Percentiles rank a stretch among this genome's conserved stretches.
phyloP scores from a whole-genome alignment of 1,284 basidiomycete species.

The Rhodotorula sp. region DNA sequence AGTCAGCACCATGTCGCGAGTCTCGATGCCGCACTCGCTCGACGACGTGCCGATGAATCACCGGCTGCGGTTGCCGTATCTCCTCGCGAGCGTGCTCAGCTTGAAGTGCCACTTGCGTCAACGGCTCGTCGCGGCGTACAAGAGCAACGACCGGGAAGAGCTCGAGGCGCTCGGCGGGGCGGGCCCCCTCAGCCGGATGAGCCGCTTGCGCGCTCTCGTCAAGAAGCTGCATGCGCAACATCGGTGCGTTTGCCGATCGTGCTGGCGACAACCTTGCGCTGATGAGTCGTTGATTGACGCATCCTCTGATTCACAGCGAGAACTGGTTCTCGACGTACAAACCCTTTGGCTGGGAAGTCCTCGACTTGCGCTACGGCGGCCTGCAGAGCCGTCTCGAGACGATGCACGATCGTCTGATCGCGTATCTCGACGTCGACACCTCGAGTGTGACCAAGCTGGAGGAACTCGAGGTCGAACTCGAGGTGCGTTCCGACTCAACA shows the following conservation, averaged over 20 bases:
- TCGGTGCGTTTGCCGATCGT: slow-evolving; percentile 36
- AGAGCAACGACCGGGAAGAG: slow-evolving; percentile 30
- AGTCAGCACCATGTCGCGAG: slow-evolving; percentile 32
- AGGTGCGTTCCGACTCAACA: slow-evolving; percentile 17
- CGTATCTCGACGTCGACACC: slow-evolving; percentile 36
- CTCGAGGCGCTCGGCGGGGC: slow-evolving; percentile 41
- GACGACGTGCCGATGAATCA: slow-evolving; percentile 41
- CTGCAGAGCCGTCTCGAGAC: slow-evolving; percentile 48
- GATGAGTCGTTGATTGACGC: not conserved
- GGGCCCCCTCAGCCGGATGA: slow-evolving; percentile 31
- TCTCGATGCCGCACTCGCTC: slow-evolving; percentile 38
- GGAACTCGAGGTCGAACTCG: slow-evolving; percentile 42
- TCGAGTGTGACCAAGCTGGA: slow-evolving; percentile 23
- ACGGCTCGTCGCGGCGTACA: slow-evolving; percentile 42
- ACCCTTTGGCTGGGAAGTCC: slow-evolving; percentile 29
- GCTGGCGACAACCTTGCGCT: slow-evolving; percentile 27
- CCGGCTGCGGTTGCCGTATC: slow-evolving; percentile 40
- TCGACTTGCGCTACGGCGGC: slow-evolving; percentile 51
- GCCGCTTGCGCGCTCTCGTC: slow-evolving; percentile 38
- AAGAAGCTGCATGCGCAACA: slow-evolving; percentile 47
- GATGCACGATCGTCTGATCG: slow-evolving; percentile 43
- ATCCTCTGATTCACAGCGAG: slow-evolving; percentile 1
- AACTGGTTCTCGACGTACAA: slow-evolving; percentile 40
- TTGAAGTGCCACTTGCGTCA: slow-evolving; percentile 46
- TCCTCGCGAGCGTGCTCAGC: slow-evolving; percentile 43